These are phyloP conservation scores for Rhizopogon roseolus DNA, from an alignment of 768 basidiomycete genomes.

Conservation along the genomic window DNA sequence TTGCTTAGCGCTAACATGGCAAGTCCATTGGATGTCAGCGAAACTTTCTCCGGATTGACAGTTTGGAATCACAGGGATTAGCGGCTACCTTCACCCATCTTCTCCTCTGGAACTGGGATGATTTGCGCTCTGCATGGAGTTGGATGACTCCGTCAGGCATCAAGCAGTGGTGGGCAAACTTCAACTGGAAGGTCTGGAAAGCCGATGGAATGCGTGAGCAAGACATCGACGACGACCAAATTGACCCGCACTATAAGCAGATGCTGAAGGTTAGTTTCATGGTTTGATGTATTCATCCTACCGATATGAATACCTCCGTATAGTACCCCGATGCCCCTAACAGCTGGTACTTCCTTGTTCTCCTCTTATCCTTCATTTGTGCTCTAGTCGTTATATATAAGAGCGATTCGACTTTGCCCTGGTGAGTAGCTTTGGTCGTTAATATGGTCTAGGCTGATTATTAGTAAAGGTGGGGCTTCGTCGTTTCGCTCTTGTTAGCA, in stretches of 20 bases:
- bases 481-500: constrained; percentile 38
- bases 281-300: background rate
- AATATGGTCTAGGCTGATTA: background rate
- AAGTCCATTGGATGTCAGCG: background rate
- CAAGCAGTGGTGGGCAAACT: constrained; percentile 26
- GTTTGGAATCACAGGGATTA: constrained; percentile 22
- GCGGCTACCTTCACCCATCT: constrained; percentile 45
- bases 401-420: constrained; percentile 44
- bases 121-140: constrained; percentile 35
- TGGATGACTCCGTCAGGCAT: constrained; percentile 35
- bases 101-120: constrained; percentile 40
- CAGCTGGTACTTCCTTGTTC: constrained; percentile 17
- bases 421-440: constrained; percentile 22
- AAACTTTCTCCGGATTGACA: background rate
- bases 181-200: constrained; percentile 40
- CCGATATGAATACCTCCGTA: background rate
- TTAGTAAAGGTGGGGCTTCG: constrained; percentile 40
- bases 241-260: constrained; percentile 46
- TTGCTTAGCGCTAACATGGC: constrained; percentile 38
- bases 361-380: constrained; percentile 2
- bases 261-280: constrained; percentile 39
- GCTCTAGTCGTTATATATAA: constrained; percentile 16
- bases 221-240: constrained; percentile 20
- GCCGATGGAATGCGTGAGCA: constrained; percentile 34
- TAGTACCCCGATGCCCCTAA: constrained; percentile 19